These are phyloP conservation scores for Arthrobotrys entomopaga DNA, from an alignment of 2,329 filamentous ascomycete species.

Conservation along the genomic window DNA sequence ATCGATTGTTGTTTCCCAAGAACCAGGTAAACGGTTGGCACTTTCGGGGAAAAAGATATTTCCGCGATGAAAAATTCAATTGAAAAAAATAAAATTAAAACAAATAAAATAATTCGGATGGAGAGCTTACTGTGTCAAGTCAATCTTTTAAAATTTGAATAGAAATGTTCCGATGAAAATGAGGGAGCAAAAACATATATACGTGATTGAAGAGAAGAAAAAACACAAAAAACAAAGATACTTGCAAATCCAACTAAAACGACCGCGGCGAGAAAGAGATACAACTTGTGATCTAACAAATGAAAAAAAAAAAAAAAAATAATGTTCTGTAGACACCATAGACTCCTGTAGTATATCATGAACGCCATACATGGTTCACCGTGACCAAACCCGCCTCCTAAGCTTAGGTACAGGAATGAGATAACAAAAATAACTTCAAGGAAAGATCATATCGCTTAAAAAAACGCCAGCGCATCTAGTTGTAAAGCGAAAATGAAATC, in stretches of 20 bases:
- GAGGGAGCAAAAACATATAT: slow-evolving; percentile 1
- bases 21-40: slow-evolving; percentile 30
- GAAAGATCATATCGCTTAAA: slow-evolving; percentile 34
- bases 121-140: not conserved
- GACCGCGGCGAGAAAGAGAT: not conserved
- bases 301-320: slow-evolving; percentile 17
- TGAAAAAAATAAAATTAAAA: not conserved
- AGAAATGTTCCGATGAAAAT: slow-evolving; percentile 3
- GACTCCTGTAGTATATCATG: slow-evolving; percentile 34
- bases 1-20: slow-evolving; percentile 14
- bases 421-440: not conserved
- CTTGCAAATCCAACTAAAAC: not conserved
- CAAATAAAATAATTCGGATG: not conserved
- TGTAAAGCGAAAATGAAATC: slow-evolving; percentile 26
- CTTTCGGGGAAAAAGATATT: slow-evolving; percentile 45
- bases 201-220: slow-evolving; percentile 12
- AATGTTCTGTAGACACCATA: slow-evolving; percentile 25
- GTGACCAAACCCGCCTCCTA: slow-evolving; percentile 1
- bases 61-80: slow-evolving; percentile 20
- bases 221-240: slow-evolving; percentile 11
- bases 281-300: slow-evolving; percentile 29
- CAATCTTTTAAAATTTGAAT: not conserved
- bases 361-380: slow-evolving; percentile 37
- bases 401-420: slow-evolving; percentile 12
- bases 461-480: slow-evolving; percentile 55